Evolutionary conservation across 306 rosid genomes (phyloP).

Genomic region (Abrus precatorius): DNA sequence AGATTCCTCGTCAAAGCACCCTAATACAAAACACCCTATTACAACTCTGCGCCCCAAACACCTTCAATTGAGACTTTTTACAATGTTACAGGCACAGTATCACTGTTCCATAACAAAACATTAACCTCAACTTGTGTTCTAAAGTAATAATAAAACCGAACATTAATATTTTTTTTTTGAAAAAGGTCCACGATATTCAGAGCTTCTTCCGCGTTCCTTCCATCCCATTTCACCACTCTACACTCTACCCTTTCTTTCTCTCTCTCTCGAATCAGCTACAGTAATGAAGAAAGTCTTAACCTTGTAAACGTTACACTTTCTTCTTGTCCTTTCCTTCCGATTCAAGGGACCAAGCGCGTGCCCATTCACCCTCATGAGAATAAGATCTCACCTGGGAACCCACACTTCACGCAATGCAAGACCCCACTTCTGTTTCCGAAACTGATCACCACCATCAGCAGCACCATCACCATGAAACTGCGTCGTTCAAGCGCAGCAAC

Average conservation of each 20-base stretch:
- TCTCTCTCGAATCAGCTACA: neutral
- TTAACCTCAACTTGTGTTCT: neutral
- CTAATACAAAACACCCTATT: too few relatives aligned
- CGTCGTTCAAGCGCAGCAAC: conserved; percentile 40
- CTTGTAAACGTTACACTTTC: neutral
- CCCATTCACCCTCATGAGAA: neutral
- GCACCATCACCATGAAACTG: neutral
- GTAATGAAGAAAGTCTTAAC: neutral
- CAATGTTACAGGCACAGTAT: neutral
- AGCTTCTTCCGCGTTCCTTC: conserved; percentile 4
- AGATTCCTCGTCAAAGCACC: neutral
- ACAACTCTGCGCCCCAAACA: too few relatives aligned
- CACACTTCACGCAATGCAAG: conserved; percentile 48
- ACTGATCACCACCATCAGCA: conserved; percentile 8
- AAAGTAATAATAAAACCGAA: neutral
- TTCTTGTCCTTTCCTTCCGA: neutral
- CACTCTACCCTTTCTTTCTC: neutral
- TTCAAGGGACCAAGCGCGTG: neutral
- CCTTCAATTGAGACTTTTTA: neutral
- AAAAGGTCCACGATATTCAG: neutral
- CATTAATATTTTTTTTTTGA: too few relatives aligned
- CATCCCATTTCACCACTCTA: neutral
- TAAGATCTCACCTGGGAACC: conserved; percentile 17
- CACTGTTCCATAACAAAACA: neutral
- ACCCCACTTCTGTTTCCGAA: conserved; percentile 41